Percentiles rank a stretch among this genome's conserved stretches.
These are phyloP conservation scores for Termitomyces sp. DNA, from an alignment of 768 basidiomycete genomes.

Conservation along the genomic window DNA sequence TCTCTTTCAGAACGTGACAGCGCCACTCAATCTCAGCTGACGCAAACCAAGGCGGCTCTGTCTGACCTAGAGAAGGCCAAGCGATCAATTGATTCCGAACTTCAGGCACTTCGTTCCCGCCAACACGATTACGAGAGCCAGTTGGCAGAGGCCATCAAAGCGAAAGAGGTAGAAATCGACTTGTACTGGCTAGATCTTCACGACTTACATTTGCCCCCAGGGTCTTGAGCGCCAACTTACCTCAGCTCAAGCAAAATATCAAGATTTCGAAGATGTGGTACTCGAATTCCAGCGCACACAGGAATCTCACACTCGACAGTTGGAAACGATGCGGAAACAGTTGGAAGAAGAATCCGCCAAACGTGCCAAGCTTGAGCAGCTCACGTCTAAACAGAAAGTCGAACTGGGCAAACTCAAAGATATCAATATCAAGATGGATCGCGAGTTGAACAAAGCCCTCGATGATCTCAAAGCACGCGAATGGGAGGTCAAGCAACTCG, in stretches of 20 bases:
- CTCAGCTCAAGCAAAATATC: slow-evolving; percentile 66
- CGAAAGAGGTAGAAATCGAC: slow-evolving; percentile 62
- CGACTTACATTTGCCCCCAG: slow-evolving; percentile 30
- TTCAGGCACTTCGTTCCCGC: slow-evolving; percentile 61
- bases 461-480: slow-evolving; percentile 77
- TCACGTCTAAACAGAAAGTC: slow-evolving; percentile 52
- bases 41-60: slow-evolving; percentile 42
- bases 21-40: slow-evolving; percentile 42
- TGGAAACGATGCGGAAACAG: slow-evolving; percentile 66
- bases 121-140: slow-evolving; percentile 64
- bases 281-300: slow-evolving; percentile 83
- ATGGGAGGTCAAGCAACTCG: slow-evolving; percentile 81
- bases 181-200: not conserved
- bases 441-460: slow-evolving; percentile 77
- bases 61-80: slow-evolving; percentile 65
- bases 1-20: slow-evolving; percentile 63
- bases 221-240: slow-evolving; percentile 73
- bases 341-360: slow-evolving; percentile 70
- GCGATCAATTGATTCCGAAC: slow-evolving; percentile 63
- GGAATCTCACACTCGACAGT: slow-evolving; percentile 63
- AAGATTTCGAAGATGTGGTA: slow-evolving; percentile 84
- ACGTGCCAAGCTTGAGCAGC: slow-evolving; percentile 71
- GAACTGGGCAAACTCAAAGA: slow-evolving; percentile 70
- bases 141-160: slow-evolving; percentile 51
- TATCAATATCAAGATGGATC: slow-evolving; percentile 63